Percentiles rank a stretch among this genome's conserved stretches.
phyloP scores from a whole-genome alignment of 345 rosid genomes.

The Eucalyptus tenuipes region DNA sequence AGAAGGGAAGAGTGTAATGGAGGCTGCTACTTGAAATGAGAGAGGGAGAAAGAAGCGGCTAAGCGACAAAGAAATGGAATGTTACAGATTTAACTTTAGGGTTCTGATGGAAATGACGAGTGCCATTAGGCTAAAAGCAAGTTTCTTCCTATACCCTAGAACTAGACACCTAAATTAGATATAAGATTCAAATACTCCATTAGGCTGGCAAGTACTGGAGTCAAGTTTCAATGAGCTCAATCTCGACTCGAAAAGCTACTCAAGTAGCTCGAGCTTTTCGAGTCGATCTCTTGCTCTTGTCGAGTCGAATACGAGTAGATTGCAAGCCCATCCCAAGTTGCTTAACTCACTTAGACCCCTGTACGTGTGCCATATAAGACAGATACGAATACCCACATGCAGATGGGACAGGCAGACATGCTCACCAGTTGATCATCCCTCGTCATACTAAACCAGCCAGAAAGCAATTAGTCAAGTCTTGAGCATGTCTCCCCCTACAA shows the following conservation, averaged over 20 bases:
- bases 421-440: not conserved
- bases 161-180: not conserved
- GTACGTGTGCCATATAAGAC: not conserved
- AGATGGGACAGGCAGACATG: not conserved
- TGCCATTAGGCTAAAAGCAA: not conserved
- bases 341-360: not conserved
- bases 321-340: not conserved
- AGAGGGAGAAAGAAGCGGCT: not conserved
- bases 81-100: not conserved
- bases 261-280: not conserved
- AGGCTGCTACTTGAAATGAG: not conserved
- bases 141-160: not conserved
- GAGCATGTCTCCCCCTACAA: not conserved
- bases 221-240: not conserved
- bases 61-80: not conserved
- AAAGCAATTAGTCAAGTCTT: not conserved
- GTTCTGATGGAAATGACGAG: not conserved
- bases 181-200: not conserved
- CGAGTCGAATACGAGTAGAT: not conserved
- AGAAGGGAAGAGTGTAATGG: not conserved
- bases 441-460: not conserved
- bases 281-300: not conserved
- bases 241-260: not conserved
- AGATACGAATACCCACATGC: not conserved
- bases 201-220: not conserved